phyloP scores from a whole-genome alignment of 306 rosid genomes.

The Acacia confusa region DNA sequence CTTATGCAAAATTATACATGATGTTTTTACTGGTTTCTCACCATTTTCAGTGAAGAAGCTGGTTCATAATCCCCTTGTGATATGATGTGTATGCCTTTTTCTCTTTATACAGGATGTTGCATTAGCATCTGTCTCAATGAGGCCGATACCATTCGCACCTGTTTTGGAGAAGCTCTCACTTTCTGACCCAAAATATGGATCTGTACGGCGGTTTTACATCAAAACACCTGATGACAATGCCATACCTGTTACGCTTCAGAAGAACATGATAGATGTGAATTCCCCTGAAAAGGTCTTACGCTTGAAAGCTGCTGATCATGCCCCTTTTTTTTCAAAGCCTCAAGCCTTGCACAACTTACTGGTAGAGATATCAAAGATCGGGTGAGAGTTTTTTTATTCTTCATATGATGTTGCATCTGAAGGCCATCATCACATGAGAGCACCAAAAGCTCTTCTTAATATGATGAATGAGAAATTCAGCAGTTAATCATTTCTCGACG shows the following conservation, averaged over 20 bases:
- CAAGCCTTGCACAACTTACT: constrained; percentile 92
- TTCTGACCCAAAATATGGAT: constrained; percentile 76
- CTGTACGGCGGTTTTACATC: constrained; percentile 78
- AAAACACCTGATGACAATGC: constrained; percentile 91
- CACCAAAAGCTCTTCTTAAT: constrained; percentile 4
- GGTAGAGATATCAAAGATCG: constrained; percentile 74
- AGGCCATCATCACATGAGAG: background rate
- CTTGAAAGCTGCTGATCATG: constrained; percentile 88
- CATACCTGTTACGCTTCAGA: constrained; percentile 70
- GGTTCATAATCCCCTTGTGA: background rate
- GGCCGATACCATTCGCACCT: constrained; percentile 86
- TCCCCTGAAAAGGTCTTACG: constrained; percentile 75
- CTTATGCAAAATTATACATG: background rate
- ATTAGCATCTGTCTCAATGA: constrained; percentile 91
- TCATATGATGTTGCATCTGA: constrained; percentile 28
- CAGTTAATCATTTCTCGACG: background rate
- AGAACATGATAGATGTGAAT: constrained; percentile 69
- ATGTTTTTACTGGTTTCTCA: background rate
- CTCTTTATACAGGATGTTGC: constrained; percentile 76
- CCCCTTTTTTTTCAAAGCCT: constrained; percentile 96
- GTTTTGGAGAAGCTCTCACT: constrained; percentile 78
- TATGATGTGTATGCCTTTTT: background rate
- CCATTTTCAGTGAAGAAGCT: background rate
- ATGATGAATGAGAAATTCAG: constrained; percentile 27
- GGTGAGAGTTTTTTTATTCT: background rate